A percentile compares a stretch with the other conserved stretches of the same genome.
Evolutionary conservation across 495 filamentous ascomycete genomes (phyloP).

Genomic region (Lasiosphaeria ovina): DNA sequence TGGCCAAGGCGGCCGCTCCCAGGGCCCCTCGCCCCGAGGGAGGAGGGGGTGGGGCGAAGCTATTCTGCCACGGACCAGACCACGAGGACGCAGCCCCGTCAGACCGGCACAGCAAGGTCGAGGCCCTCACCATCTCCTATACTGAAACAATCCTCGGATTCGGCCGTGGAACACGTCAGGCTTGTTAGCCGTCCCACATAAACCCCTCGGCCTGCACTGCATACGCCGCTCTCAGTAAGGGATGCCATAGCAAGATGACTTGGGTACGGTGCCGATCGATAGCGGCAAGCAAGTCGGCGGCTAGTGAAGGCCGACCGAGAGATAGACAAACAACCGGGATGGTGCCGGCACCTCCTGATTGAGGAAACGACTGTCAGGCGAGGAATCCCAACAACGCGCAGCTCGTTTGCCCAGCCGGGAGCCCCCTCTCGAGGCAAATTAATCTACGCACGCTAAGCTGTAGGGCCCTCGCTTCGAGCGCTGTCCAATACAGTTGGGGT

Average conservation of each 20-base stretch:
- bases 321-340: background rate
- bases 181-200: background rate
- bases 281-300: conserved; percentile 3
- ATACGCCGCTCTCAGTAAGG: background rate
- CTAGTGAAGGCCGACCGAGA: background rate
- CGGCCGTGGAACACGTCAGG: background rate
- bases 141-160: background rate
- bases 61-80: background rate
- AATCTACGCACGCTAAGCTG: too few species aligned
- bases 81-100: background rate
- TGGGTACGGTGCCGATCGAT: conserved; percentile 3
- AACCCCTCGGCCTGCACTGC: background rate
- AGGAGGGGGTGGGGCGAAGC: background rate
- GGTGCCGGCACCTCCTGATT: conserved; percentile 1
- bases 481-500: background rate
- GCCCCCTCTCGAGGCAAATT: too few species aligned
- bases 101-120: background rate
- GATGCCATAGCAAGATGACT: background rate
- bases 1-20: background rate
- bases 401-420: background rate
- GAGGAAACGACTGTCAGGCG: background rate
- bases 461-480: background rate
- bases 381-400: too few species aligned
- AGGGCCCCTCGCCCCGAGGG: background rate
- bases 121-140: background rate